Evolutionary conservation across 1,284 basidiomycete species (phyloP).

Genomic region (Trametes sp.): DNA sequence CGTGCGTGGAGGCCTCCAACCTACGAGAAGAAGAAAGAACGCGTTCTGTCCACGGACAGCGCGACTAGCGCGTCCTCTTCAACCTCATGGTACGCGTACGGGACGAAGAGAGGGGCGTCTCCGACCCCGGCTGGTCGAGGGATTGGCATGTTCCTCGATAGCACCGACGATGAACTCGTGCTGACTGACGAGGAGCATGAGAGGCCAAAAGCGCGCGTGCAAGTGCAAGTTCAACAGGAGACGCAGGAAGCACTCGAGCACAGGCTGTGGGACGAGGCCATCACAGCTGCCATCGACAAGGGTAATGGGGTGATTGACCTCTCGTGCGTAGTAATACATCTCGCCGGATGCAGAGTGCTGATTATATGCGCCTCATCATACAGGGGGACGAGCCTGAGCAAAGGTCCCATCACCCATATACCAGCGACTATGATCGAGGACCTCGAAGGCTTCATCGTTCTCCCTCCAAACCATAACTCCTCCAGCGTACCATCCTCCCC

Average conservation of each 20-base stretch:
- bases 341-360: neutral
- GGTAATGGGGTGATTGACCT: slow-evolving; percentile 32
- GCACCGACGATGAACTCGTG: slow-evolving; percentile 15
- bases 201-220: neutral
- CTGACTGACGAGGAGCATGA: slow-evolving; percentile 25
- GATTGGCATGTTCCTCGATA: neutral
- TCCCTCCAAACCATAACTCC: slow-evolving; percentile 34
- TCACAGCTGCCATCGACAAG: slow-evolving; percentile 34
- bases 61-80: slow-evolving; percentile 24
- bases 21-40: slow-evolving; percentile 30
- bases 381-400: slow-evolving; percentile 27
- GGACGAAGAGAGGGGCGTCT: neutral
- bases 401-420: slow-evolving; percentile 48
- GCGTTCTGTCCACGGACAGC: slow-evolving; percentile 21
- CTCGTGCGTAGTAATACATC: slow-evolving; percentile 22
- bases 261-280: slow-evolving; percentile 32
- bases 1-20: slow-evolving; percentile 31
- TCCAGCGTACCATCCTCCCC: slow-evolving; percentile 26
- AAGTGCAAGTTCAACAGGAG: neutral
- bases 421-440: slow-evolving; percentile 51
- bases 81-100: slow-evolving; percentile 5
- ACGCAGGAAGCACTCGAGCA: slow-evolving; percentile 21
- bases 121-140: slow-evolving; percentile 10
- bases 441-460: slow-evolving; percentile 48
- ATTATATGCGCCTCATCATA: neutral